Evolutionary conservation across 2,329 filamentous ascomycete species (phyloP), one percentile per base, ranked within the genome.

Genomic region (Pseudocercospora fijiensis): DNA sequence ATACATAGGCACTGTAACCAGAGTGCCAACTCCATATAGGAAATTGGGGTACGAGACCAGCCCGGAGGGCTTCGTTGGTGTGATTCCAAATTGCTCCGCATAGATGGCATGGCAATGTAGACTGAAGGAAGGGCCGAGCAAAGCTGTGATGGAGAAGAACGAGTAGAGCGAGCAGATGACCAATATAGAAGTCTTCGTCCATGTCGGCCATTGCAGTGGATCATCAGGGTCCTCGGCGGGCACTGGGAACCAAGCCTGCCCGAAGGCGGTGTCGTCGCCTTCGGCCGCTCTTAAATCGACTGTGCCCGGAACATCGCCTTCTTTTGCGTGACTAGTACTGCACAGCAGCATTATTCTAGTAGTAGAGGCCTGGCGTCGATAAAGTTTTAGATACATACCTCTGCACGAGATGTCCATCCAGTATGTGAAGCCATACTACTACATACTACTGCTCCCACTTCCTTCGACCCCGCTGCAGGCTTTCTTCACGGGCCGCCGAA

Each of bases 191-290:
- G 78, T 81, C 73, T 87, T 87, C 76, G 85, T 87, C 68, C 75
- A 79, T 27, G 74, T 77, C 1, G 82, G 72, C 85, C 85, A 87
- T 78, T 85, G 57, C 9, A 61, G 27, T 26, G 85, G 85, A 71
- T 87, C 85, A 64, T 87, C 87, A 0, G 85, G 85, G 68, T 87
- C 85, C 60, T 85, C 81, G 1, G 84, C 83, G 2, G 85, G 85
- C 0, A 87, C 85, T 1, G 85, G 85, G 67, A 83, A 87, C 3
- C 87, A 77, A 2, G 85, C 85, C 71, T 87, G 85, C 22, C 85
- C 85, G 63, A 85, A 84, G 0, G 78, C 84, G 0, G 84, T 84
- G 67, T 86, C 53, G 69, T 86, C 84, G 52, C 84, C 85, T 76
- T 86, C 84, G 78, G 62, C 72, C 10, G 78, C 80, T 60, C 78